phyloP scores from a whole-genome alignment of 1,139 yeast species.

The Geotrichum siamense region DNA sequence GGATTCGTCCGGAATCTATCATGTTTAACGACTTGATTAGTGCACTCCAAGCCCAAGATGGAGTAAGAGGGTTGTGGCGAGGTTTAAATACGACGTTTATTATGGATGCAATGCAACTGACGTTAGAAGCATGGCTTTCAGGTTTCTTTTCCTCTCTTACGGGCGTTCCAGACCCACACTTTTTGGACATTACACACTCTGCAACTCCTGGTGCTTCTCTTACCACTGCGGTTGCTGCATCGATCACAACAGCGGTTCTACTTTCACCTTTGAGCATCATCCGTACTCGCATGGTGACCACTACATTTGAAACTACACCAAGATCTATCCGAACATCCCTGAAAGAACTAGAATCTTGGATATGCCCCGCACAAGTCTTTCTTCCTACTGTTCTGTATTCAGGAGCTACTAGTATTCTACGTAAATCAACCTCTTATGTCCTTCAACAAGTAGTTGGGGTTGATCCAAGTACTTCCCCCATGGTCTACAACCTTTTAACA shows the following conservation, averaged over 20 bases:
- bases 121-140: slow-evolving; percentile 86
- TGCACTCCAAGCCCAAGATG: slow-evolving; percentile 65
- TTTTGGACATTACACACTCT: slow-evolving; percentile 75
- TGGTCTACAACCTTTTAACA: slow-evolving; percentile 46
- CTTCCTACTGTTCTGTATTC: slow-evolving; percentile 59
- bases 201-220: slow-evolving; percentile 68
- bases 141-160: slow-evolving; percentile 77
- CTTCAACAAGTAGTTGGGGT: slow-evolving; percentile 59
- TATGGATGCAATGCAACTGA: slow-evolving; percentile 63
- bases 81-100: slow-evolving; percentile 83
- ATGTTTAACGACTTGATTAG: slow-evolving; percentile 67
- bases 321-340: slow-evolving; percentile 37
- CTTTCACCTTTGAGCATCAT: slow-evolving; percentile 79
- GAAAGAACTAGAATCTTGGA: slow-evolving; percentile 38
- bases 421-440: slow-evolving; percentile 66
- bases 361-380: slow-evolving; percentile 49
- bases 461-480: slow-evolving; percentile 62
- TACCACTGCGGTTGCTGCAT: slow-evolving; percentile 60
- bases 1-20: slow-evolving; percentile 54
- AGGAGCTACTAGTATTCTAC: slow-evolving; percentile 53
- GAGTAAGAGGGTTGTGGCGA: slow-evolving; percentile 76
- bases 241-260: slow-evolving; percentile 65
- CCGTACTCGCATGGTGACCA: slow-evolving; percentile 66
- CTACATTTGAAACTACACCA: slow-evolving; percentile 40
- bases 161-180: slow-evolving; percentile 86